Percentiles rank a stretch among this genome's conserved stretches.
These are phyloP conservation scores for Mortierella sp. DNA, from an alignment of 371 early-diverging fungal species.

Conservation along the genomic window DNA sequence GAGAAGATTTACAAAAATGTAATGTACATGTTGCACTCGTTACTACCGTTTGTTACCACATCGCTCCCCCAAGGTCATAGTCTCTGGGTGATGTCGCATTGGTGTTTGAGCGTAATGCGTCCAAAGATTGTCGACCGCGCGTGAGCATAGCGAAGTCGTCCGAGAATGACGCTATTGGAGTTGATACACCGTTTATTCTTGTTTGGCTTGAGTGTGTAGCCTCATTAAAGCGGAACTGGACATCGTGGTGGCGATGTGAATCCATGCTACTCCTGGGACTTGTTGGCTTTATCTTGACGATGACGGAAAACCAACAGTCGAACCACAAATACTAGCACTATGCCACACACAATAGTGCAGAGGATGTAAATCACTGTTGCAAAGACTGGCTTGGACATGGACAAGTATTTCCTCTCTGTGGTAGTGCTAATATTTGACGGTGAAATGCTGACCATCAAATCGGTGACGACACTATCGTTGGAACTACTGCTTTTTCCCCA, in stretches of 20 bases:
- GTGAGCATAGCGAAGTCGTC: slow-evolving; percentile 12
- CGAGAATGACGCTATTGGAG: slow-evolving; percentile 21
- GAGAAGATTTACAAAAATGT: too few relatives aligned
- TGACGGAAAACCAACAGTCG: slow-evolving; percentile 13
- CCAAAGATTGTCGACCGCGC: slow-evolving; percentile 2
- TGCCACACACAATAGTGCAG: slow-evolving; percentile 19
- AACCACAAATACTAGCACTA: slow-evolving; percentile 26
- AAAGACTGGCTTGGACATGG: slow-evolving; percentile 46
- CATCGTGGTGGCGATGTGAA: not conserved
- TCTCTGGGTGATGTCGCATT: too few relatives aligned
- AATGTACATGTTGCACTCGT: too few relatives aligned
- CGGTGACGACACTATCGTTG: slow-evolving; percentile 17
- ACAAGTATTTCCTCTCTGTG: slow-evolving; percentile 10
- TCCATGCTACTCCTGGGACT: slow-evolving; percentile 6
- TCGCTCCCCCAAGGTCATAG: not conserved
- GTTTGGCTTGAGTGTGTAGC: slow-evolving; percentile 4
- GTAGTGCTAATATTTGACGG: slow-evolving; percentile 2
- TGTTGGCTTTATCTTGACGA: not conserved
- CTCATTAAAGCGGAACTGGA: not conserved
- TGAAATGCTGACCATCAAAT: slow-evolving; percentile 50
- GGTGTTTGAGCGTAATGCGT: not conserved
- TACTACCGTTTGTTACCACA: too few relatives aligned
- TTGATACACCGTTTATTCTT: not conserved
- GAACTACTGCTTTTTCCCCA: not conserved
- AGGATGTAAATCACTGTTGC: slow-evolving; percentile 16